phyloP scores from a whole-genome alignment of 2,329 filamentous ascomycete species.

The Botrytis porri region DNA sequence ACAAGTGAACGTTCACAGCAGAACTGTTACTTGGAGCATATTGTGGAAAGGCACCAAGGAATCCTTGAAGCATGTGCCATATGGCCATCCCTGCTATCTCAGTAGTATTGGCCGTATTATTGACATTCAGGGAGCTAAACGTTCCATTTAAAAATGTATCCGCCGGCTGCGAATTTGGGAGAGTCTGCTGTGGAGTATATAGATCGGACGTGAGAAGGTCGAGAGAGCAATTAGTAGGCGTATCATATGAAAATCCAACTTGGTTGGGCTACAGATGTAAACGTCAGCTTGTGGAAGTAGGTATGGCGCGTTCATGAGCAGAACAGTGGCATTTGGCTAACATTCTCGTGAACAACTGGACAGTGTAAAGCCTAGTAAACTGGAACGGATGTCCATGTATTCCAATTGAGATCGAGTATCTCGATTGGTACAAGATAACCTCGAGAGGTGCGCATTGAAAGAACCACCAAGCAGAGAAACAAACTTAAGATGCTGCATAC shows the following conservation, averaged over 20 bases:
- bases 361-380: background rate
- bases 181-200: slow-evolving; percentile 41
- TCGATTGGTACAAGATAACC: slow-evolving; percentile 43
- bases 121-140: slow-evolving; percentile 54
- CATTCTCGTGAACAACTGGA: background rate
- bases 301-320: background rate
- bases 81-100: slow-evolving; percentile 52
- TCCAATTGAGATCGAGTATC: slow-evolving; percentile 42
- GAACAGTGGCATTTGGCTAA: background rate
- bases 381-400: too few species aligned
- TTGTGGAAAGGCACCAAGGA: slow-evolving; percentile 55
- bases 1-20: slow-evolving; percentile 58
- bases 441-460: background rate
- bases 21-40: slow-evolving; percentile 54
- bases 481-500: slow-evolving; percentile 36
- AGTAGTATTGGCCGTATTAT: slow-evolving; percentile 47
- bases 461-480: background rate
- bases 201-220: slow-evolving; percentile 45
- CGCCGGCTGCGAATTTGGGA: slow-evolving; percentile 35
- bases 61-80: slow-evolving; percentile 59
- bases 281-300: slow-evolving; percentile 23
- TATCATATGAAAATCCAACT: slow-evolving; percentile 67
- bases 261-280: slow-evolving; percentile 60
- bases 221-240: slow-evolving; percentile 57
- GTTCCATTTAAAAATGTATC: slow-evolving; percentile 58